Evolutionary conservation across 768 basidiomycete species (phyloP), one percentile per base, ranked within the genome.

Genomic region (Russula sp.): DNA sequence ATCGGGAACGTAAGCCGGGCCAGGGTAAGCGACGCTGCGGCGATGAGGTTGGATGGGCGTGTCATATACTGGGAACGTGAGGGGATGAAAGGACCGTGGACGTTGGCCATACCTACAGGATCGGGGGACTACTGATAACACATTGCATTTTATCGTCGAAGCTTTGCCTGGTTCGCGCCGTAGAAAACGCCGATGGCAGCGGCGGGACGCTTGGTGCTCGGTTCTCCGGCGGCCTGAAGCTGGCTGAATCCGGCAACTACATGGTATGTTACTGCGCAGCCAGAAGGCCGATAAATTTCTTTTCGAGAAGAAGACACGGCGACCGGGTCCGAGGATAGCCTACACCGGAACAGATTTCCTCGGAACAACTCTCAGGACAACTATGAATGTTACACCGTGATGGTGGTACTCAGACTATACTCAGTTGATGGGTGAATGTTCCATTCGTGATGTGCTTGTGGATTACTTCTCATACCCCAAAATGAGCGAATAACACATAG

Each of bases 261-360:
- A 32, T 20, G 18, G 27, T 35, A 44, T 6, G 20, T 35, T 45
- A 47, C 18, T 13, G 20, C 37, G 13, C 51, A 2, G 9, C 34
- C 16, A 57, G 40, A 51, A 45, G 56, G 31, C 51, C 27, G 45
- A 48, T 44, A 34, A 63, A 27, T 16, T 9, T n/a, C 49, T 49
- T 47, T 49, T 49, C 31, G 31, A 59, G 31, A 54, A 59, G 58
- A 11, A 59, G 58, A 11, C 47, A 35, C 6, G 22, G 53, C 31
- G 18, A 37, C 44, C 45, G 57, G 63, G 53, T 27, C 57, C 63
- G 63, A 64, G 39, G 57, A 53, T 47, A 57, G 49, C 20, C 37
- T 44, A 27, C 11, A 52, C 27, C 62, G 20, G 31, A 27, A 47
- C 54, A 37, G 59, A 42, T 45, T 42, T 31, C 42, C 16, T 42